Percentiles rank a stretch among this genome's conserved stretches.
phyloP scores from a whole-genome alignment of 192 early-diverging fungal species.

The Backusella westeae region DNA sequence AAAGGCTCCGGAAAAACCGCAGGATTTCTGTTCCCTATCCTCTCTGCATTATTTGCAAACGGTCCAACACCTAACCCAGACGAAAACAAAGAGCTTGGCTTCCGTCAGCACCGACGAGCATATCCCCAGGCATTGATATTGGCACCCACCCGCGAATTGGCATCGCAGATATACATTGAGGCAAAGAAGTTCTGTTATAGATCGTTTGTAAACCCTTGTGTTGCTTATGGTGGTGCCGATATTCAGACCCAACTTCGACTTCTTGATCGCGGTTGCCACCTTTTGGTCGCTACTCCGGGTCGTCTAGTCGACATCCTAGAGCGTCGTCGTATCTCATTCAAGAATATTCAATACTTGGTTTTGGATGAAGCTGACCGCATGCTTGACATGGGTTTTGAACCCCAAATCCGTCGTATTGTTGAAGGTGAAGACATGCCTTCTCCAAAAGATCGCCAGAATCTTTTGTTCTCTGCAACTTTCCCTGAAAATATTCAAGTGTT shows the following conservation, averaged over 20 bases:
- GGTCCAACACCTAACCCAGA: conserved; percentile 9
- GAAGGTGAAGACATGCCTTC: conserved; percentile 84
- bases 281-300: conserved; percentile 96
- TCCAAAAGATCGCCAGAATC: conserved; percentile 83
- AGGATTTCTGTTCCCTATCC: conserved; percentile 77
- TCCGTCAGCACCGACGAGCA: conserved; percentile 36
- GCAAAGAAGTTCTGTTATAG: conserved; percentile 82
- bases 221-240: conserved; percentile 88
- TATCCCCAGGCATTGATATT: conserved; percentile 91
- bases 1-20: conserved; percentile 74
- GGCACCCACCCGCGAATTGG: conserved; percentile 97
- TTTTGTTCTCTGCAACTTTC: conserved; percentile 99
- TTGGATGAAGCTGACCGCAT: conserved; percentile 98
- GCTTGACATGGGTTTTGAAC: conserved; percentile 99
- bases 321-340: conserved; percentile 82
- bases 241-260: conserved; percentile 78
- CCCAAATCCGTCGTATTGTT: conserved; percentile 96
- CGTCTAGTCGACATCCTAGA: conserved; percentile 96
- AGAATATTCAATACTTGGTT: conserved; percentile 92
- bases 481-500: conserved; percentile 93
- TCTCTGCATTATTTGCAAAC: conserved; percentile 62
- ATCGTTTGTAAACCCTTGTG: conserved; percentile 90
- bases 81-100: neutral
- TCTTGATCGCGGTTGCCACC: conserved; percentile 81
- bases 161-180: conserved; percentile 94